Evolutionary conservation across 2,329 filamentous ascomycete species (phyloP).

Genomic region (Beauveria asiatica): DNA sequence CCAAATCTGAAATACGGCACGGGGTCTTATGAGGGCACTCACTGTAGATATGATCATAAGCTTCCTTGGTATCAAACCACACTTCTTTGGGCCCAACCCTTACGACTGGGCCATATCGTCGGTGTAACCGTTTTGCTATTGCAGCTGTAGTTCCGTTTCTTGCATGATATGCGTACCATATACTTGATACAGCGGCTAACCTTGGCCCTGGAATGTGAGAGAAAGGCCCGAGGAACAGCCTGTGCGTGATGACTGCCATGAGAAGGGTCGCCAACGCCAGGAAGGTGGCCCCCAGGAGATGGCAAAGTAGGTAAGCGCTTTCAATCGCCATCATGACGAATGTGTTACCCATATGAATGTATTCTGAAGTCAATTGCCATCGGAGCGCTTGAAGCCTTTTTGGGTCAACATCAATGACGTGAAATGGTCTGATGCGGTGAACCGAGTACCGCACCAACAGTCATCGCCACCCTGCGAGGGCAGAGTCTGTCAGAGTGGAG

Average conservation of each 20-base stretch:
- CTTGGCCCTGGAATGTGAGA: slow-evolving; percentile 37
- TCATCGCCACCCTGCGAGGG: neutral
- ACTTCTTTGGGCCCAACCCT: slow-evolving; percentile 46
- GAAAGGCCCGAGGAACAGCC: slow-evolving; percentile 36
- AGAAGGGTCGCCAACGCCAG: neutral
- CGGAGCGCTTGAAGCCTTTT: neutral
- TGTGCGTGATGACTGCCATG: slow-evolving; percentile 22
- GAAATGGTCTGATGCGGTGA: neutral
- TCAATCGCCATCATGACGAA: neutral
- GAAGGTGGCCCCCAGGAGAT: neutral
- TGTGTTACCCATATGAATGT: neutral
- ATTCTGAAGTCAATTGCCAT: neutral
- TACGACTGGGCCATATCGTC: slow-evolving; percentile 40
- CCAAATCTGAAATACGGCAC: no score
- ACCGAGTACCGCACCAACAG: neutral
- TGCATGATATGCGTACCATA: slow-evolving; percentile 40
- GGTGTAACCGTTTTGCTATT: slow-evolving; percentile 36
- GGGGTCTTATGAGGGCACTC: slow-evolving; percentile 11
- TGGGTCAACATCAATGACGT: neutral
- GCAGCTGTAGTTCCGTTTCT: slow-evolving; percentile 33
- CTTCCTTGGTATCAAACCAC: slow-evolving; percentile 41
- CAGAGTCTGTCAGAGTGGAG: neutral
- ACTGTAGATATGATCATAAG: slow-evolving; percentile 41
- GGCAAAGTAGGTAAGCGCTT: neutral
- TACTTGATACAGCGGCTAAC: slow-evolving; percentile 36